A percentile compares a stretch with the other conserved stretches of the same genome.
Conservation (phyloP, 176 grass and related monocot genomes). For the Musa acuminata region DNA sequence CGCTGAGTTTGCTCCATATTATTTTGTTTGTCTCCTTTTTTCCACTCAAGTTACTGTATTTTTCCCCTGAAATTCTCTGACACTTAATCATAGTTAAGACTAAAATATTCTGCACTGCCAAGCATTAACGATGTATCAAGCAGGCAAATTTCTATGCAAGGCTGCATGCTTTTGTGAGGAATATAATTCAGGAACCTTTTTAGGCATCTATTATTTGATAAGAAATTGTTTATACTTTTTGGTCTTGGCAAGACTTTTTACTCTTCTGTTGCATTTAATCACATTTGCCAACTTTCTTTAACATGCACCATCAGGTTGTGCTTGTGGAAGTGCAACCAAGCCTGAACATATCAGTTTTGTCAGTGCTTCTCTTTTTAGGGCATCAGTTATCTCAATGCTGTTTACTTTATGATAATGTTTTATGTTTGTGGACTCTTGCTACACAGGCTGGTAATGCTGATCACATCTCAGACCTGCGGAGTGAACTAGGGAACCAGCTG, state of each 20-base stretch:
- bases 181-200: too few species aligned
- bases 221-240: too few species aligned
- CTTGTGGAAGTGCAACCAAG: neutral
- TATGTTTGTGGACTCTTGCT: neutral
- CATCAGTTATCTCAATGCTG: neutral
- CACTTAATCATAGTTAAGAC: too few species aligned
- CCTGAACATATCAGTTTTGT: neutral
- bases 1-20: neutral
- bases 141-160: too few species aligned
- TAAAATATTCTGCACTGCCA: too few species aligned
- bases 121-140: too few species aligned
- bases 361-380: neutral
- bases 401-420: neutral
- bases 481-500: conserved; percentile 79
- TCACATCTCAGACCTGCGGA: conserved; percentile 57
- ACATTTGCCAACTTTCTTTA: too few species aligned
- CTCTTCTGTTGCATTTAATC: too few species aligned
- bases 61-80: neutral
- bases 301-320: too few species aligned
- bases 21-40: neutral
- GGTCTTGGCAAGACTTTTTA: too few species aligned
- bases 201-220: too few species aligned
- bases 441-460: conserved; percentile 74
- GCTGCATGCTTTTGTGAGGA: too few species aligned
- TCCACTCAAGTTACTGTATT: neutral